These are phyloP conservation scores for Globisporangium canariense DNA, from an alignment of 352 stramenopile species.

Conservation along the genomic window DNA sequence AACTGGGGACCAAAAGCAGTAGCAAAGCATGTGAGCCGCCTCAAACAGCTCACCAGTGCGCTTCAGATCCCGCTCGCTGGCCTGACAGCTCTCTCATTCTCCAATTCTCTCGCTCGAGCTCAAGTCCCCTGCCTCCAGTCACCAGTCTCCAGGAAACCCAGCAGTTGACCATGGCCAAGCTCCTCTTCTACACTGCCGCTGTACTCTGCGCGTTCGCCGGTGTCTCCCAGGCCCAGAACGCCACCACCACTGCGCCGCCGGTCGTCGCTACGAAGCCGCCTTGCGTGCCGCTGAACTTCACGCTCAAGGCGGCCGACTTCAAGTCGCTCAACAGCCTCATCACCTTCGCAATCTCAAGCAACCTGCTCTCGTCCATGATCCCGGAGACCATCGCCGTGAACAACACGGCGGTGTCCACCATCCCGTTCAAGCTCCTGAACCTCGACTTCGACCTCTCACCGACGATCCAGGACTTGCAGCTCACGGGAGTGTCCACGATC, in stretches of 20 bases:
- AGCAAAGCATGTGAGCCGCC: too few species aligned
- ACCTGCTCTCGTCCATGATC: slow-evolving; percentile 4
- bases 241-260: neutral
- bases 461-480: slow-evolving; percentile 27
- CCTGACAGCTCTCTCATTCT: slow-evolving; percentile 3
- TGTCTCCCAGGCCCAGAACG: slow-evolving; percentile 3
- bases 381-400: slow-evolving; percentile 24
- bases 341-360: slow-evolving; percentile 9
- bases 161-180: slow-evolving; percentile 5
- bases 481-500: slow-evolving; percentile 28
- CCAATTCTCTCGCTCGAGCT: slow-evolving; percentile 4
- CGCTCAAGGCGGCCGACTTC: slow-evolving; percentile 12
- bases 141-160: neutral
- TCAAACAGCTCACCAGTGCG: too few species aligned
- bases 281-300: slow-evolving; percentile 12
- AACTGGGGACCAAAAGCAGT: too few species aligned
- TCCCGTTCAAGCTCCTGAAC: slow-evolving; percentile 29
- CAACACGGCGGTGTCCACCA: slow-evolving; percentile 20
- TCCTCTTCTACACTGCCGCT: slow-evolving; percentile 2
- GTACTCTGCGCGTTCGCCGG: neutral
- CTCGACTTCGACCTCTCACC: slow-evolving; percentile 28
- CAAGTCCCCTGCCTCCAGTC: neutral
- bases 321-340: slow-evolving; percentile 15
- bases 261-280: neutral
- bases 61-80: too few species aligned